These are phyloP conservation scores for Plectranthus barbatus DNA, from an alignment of 257 asterid species.

Conservation along the genomic window DNA sequence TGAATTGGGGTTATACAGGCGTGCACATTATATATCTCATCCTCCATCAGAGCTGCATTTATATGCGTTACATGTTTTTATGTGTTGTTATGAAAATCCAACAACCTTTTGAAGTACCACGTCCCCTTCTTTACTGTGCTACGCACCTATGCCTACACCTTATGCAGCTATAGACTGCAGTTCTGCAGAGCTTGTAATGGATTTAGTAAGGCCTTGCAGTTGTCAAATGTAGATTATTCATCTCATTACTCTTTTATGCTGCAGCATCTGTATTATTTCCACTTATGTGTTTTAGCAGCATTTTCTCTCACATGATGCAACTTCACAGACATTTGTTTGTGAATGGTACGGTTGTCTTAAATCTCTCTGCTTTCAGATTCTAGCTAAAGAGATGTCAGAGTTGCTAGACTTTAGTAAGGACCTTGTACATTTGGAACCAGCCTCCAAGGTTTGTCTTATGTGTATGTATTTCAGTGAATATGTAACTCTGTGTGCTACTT, in stretches of 20 bases:
- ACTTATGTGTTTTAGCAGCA: not conserved
- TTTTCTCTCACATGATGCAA: not conserved
- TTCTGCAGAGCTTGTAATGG: not conserved
- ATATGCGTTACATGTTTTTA: not conserved
- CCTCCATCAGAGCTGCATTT: not conserved
- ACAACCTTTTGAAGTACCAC: too few relatives aligned
- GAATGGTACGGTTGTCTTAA: not conserved
- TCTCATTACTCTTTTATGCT: not conserved
- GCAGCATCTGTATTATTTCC: not conserved
- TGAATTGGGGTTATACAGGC: not conserved
- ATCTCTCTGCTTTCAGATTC: slow-evolving; percentile 37
- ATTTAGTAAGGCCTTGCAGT: not conserved
- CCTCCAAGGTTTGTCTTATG: slow-evolving; percentile 65
- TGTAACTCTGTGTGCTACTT: slow-evolving; percentile 7
- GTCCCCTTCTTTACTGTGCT: too few relatives aligned
- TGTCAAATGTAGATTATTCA: not conserved
- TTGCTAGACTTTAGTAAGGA: slow-evolving; percentile 87
- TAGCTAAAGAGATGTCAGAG: slow-evolving; percentile 87
- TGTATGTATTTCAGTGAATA: slow-evolving; percentile 11
- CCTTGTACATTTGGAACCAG: slow-evolving; percentile 86
- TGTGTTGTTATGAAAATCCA: not conserved
- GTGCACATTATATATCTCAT: too few relatives aligned
- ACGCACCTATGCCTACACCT: too few relatives aligned
- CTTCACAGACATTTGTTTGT: not conserved
- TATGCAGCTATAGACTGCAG: not conserved